These are phyloP conservation scores for Lanmaoa pseudosensibilis DNA, from an alignment of 768 basidiomycete genomes.

Conservation along the genomic window DNA sequence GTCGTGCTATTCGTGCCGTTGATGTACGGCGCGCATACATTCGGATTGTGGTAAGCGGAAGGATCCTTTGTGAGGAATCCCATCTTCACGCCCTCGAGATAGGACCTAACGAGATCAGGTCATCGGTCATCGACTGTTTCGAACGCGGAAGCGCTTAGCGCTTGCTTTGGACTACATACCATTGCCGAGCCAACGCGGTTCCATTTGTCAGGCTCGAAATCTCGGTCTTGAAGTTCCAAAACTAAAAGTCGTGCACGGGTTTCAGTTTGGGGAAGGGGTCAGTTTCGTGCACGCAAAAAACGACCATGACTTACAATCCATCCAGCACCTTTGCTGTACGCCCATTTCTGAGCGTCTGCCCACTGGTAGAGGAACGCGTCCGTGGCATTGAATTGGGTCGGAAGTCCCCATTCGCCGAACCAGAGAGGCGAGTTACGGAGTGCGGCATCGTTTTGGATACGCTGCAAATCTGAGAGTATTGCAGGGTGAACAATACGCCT, in stretches of 20 bases:
- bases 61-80: conserved; percentile 70
- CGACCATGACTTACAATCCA: conserved; percentile 55
- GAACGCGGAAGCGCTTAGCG: no score
- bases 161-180: conserved; percentile 41
- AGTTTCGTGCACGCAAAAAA: not conserved
- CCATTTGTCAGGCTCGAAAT: conserved; percentile 48
- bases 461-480: conserved; percentile 52
- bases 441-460: conserved; percentile 48
- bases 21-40: conserved; percentile 62
- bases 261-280: not conserved
- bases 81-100: conserved; percentile 55
- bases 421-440: conserved; percentile 48
- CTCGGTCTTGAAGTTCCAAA: conserved; percentile 78
- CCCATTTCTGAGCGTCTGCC: conserved; percentile 75
- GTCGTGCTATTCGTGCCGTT: conserved; percentile 16
- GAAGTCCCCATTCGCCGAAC: conserved; percentile 62
- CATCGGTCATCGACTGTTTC: not conserved
- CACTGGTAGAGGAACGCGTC: conserved; percentile 62
- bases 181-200: conserved; percentile 52
- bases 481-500: not conserved
- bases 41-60: conserved; percentile 49
- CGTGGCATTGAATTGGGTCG: conserved; percentile 65
- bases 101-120: conserved; percentile 51
- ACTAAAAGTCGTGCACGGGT: conserved; percentile 32
- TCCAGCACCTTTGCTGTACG: conserved; percentile 58